Percentiles rank a stretch among this genome's conserved stretches.
These are phyloP conservation scores for Fonsecaea erecta DNA, from an alignment of 2,329 filamentous ascomycete species.

Conservation along the genomic window DNA sequence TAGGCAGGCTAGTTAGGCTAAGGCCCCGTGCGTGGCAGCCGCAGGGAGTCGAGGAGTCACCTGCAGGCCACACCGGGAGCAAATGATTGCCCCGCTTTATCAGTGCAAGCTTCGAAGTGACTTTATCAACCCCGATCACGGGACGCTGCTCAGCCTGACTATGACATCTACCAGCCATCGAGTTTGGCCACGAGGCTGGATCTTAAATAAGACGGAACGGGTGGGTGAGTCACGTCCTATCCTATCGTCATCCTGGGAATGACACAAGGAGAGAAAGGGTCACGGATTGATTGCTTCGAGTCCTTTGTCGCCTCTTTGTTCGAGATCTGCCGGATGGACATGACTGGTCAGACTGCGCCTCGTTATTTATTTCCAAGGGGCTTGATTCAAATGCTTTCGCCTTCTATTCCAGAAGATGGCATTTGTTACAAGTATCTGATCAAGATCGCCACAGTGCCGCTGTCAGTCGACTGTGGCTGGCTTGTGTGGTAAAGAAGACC, in stretches of 20 bases:
- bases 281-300: not conserved
- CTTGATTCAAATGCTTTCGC: not conserved
- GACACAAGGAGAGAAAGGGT: conserved; percentile 4
- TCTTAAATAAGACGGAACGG: conserved; percentile 9
- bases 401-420: not conserved
- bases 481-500: not conserved
- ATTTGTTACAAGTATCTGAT: not conserved
- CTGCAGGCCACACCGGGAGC: conserved; percentile 10
- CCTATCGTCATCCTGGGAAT: conserved; percentile 1
- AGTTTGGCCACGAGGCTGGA: conserved; percentile 11
- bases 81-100: conserved; percentile 8
- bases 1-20: conserved; percentile 4
- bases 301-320: conserved; percentile 16
- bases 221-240: conserved; percentile 16
- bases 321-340: not conserved
- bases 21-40: not conserved
- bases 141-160: conserved; percentile 11
- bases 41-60: not conserved
- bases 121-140: conserved; percentile 11
- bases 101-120: not conserved
- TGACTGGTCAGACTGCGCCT: not conserved
- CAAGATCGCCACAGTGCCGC: not conserved
- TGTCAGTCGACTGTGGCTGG: not conserved
- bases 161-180: not conserved
- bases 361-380: not conserved